Evolutionary conservation across 306 rosid genomes (phyloP).

Genomic region (Chamaecrista fasciculata): DNA sequence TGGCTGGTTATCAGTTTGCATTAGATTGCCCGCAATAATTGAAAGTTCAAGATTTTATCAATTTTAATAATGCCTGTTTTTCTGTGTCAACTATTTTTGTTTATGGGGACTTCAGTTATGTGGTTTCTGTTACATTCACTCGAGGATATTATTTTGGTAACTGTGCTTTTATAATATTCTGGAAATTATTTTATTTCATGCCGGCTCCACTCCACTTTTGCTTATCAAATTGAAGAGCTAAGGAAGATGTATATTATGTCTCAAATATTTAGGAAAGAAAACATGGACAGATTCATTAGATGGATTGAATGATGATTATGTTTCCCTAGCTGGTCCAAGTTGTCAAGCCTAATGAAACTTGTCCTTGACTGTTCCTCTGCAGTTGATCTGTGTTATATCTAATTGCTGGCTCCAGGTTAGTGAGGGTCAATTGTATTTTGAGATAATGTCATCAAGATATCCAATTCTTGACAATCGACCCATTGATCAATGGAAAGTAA

Average conservation of each 20-base stretch:
- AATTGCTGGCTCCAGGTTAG: constrained; percentile 34
- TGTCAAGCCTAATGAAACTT: neutral
- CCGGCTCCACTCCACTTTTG: neutral
- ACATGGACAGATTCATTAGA: neutral
- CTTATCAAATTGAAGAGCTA: neutral
- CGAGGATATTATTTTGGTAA: neutral
- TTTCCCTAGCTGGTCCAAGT: neutral
- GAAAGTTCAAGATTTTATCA: neutral
- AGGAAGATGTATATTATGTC: neutral
- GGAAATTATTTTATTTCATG: neutral
- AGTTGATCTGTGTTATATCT: constrained; percentile 1
- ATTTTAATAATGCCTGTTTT: neutral
- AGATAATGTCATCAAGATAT: constrained; percentile 66
- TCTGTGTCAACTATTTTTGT: neutral
- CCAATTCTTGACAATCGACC: constrained; percentile 70
- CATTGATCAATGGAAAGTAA: constrained; percentile 86
- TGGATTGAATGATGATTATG: neutral
- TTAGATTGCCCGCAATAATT: neutral
- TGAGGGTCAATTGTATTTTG: constrained; percentile 37
- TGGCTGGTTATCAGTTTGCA: neutral
- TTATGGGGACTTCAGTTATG: neutral
- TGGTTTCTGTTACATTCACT: neutral
- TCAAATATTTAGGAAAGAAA: neutral
- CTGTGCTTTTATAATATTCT: neutral
- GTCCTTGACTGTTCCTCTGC: neutral